phyloP scores from a whole-genome alignment of 306 rosid genomes.

The Vigna trinervia region DNA sequence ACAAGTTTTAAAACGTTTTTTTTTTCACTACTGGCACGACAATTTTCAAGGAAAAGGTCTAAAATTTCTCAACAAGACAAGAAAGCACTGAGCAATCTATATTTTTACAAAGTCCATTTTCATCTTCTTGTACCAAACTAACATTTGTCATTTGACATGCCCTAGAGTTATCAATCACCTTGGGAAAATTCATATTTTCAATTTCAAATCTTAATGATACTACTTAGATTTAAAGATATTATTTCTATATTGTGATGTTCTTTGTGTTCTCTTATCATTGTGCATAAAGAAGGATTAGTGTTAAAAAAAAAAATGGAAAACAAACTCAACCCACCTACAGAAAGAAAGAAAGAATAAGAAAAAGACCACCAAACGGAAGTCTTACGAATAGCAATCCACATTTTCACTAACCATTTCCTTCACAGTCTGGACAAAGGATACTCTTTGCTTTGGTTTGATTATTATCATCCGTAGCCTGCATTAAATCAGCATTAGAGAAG shows the following conservation, averaged over 20 bases:
- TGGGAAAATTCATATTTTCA: no score
- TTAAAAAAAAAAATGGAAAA: no score
- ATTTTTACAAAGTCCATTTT: not conserved
- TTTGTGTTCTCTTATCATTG: no score
- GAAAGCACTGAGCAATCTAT: not conserved
- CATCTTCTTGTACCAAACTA: no score
- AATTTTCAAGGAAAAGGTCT: constrained; percentile 5
- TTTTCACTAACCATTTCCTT: constrained; percentile 84
- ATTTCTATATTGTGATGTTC: no score
- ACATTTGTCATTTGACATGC: no score
- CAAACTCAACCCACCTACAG: not conserved
- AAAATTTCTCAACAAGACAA: constrained; percentile 11
- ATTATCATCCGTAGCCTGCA: constrained; percentile 72
- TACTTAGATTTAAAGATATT: no score
- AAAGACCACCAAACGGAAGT: not conserved
- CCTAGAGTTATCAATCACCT: no score
- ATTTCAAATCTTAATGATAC: no score
- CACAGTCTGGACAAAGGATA: constrained; percentile 77
- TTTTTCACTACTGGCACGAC: not conserved
- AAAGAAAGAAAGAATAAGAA: not conserved
- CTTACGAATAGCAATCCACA: not conserved
- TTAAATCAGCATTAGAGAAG: constrained; percentile 45
- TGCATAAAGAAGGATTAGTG: no score
- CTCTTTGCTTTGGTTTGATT: constrained; percentile 53
- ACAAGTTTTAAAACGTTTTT: not conserved